A percentile compares a stretch with the other conserved stretches of the same genome.
Conservation (phyloP, 2,329 filamentous ascomycete species). For the Cladophialophora psammophila region DNA sequence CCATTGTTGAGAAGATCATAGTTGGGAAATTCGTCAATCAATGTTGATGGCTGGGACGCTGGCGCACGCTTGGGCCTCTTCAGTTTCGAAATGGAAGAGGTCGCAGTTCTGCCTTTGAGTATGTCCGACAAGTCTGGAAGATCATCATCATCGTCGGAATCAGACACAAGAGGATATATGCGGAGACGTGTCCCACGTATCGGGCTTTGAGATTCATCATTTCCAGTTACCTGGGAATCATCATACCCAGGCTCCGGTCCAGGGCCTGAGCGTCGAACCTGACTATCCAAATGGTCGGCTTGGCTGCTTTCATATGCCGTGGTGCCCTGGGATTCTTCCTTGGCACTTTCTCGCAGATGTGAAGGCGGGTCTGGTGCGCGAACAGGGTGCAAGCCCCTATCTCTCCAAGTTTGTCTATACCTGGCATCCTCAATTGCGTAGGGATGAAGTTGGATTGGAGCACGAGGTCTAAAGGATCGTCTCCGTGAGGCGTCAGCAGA, state of each 20-base stretch:
- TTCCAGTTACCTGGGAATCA: slow-evolving; percentile 42
- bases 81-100: neutral
- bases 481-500: neutral
- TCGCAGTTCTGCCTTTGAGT: slow-evolving; percentile 13
- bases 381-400: slow-evolving; percentile 53
- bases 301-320: slow-evolving; percentile 36
- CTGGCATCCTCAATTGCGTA: slow-evolving; percentile 56
- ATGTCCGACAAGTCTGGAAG: slow-evolving; percentile 34
- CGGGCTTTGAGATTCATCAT: slow-evolving; percentile 45
- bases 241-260: slow-evolving; percentile 47
- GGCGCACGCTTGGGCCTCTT: slow-evolving; percentile 6
- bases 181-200: slow-evolving; percentile 33
- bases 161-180: slow-evolving; percentile 26
- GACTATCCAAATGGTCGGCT: slow-evolving; percentile 17
- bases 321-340: slow-evolving; percentile 31
- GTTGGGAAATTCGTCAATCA: slow-evolving; percentile 23
- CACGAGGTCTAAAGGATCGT: slow-evolving; percentile 50
- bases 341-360: slow-evolving; percentile 9
- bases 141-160: slow-evolving; percentile 32
- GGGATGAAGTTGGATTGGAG: slow-evolving; percentile 58
- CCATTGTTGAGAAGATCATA: slow-evolving; percentile 33
- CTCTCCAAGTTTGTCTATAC: slow-evolving; percentile 52
- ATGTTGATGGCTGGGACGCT: neutral
- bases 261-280: slow-evolving; percentile 32
- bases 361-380: slow-evolving; percentile 41